Base-by-base conservation (phyloP, 2,329 filamentous ascomycete species). In the Davidsoniella eucalypti region DNA sequence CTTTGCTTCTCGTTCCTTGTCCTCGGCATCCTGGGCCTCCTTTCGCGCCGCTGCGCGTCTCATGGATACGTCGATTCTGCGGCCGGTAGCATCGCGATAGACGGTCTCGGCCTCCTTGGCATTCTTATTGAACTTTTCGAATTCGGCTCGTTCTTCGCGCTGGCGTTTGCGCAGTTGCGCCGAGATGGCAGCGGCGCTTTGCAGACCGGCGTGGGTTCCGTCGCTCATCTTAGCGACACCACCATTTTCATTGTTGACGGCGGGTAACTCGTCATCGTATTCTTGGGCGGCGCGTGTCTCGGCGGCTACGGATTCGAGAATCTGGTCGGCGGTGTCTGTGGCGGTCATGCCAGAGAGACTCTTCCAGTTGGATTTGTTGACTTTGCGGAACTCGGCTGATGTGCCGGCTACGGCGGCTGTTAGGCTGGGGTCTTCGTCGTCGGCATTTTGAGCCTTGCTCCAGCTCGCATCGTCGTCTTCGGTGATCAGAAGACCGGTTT, bases 41-140 rank as follows among this genome's bases (percentile, higher is more conserved):
- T 78, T 76, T n/a, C 86, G 75, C 47, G 85, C 82, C 63, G 95
- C 87, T 17, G 87, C 88, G 21, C 88, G 76, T 64, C 86, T 87
- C 83, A 94, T 86, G 16, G 82, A 80, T 21, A 96, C 77, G 60
- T 98, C 94, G 55, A 98, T 88, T 50, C 94, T 81, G n/a, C 88
- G 76, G 10, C 92, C 92, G 2, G 84, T 92, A 9, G 93, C 92
- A 65, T 98, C 92, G 58, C 92, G 84, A 63, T 96, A 95, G 21
- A 95, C 87, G 0, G 90, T 94, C 58, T 82, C 75, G 29, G 76
- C 75, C 52, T 69, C 66, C 54, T 62, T 67, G 52, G 66, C 70
- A 33, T 61, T 57, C 58, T 63, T 65, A n/a, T 49, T 38, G 9
- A 44, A 38, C 54, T 55, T 58, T 54, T 71, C 67, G 58, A 73